Evolutionary conservation across 192 early-diverging fungal genomes (phyloP), one percentile per base, ranked within the genome.

Genomic region (Podila epicladia): DNA sequence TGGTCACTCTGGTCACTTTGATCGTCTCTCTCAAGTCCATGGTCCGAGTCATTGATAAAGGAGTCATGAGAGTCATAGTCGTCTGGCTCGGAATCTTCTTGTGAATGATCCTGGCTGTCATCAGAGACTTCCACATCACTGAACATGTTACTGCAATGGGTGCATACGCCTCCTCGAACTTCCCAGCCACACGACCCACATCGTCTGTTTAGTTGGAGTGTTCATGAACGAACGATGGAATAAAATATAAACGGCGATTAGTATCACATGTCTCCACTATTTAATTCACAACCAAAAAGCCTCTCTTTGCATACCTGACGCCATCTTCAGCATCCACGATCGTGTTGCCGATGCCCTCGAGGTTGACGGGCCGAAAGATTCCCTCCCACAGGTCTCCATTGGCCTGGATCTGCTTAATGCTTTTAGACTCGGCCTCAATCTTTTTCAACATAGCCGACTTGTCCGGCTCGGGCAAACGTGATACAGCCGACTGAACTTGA

Each of bases 291-390:
- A 48, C 12, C 5, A 55, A n/a, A 2, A 29, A 29, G 5, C 5
- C 33, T 32, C 55, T 38, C 4, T 64, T 38, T 26, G 59, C 58
- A n/a, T 77, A 83, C 82, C 82, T 73, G 49, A 83, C 82, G 15
- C 82, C 82, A 63, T 83, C 82, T 3, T 76, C 74, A 4, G 26
- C 57, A 35, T 83, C 82, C 13, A 83, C 15, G 31, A 83, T 67
- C 1, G 61, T 62, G n/a, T 51, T 49, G 15, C 63, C 63, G 29
- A 63, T 37, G 5, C 62, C 71, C 17, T 66, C 74, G 6, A 83
- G 24, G 24, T 35, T 35, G 20, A 80, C 22, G 2, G 77, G 69
- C 24, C 50, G 72, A 48, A 80, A 77, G 0, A 74, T 9, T 0
- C 55, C 67, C 17, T 63, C 13, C 82, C 82, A 83, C 5, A 73